These are phyloP conservation scores for Micromonas pusilla DNA, from an alignment of 139 green algal species.

Conservation along the genomic window DNA sequence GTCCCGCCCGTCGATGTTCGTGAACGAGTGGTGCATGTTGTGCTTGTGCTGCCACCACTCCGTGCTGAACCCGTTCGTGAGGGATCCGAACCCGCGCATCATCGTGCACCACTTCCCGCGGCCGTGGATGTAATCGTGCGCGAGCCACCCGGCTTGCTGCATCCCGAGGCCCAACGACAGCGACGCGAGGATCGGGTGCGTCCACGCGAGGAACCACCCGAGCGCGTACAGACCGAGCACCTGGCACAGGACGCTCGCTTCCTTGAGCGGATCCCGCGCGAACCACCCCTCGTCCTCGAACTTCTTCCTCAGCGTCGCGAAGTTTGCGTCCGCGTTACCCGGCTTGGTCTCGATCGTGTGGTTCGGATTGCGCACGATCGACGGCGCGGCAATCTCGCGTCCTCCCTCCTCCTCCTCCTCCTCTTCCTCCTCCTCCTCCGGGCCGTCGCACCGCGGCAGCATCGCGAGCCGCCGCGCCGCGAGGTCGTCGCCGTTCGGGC, in stretches of 20 bases:
- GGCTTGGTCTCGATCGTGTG: not conserved
- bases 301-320: slow-evolving; percentile 8
- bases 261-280: slow-evolving; percentile 15
- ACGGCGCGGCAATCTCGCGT: too few species aligned
- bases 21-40: slow-evolving; percentile 36
- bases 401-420: not conserved
- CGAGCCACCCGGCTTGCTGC: slow-evolving; percentile 33
- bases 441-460: slow-evolving; percentile 26
- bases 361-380: too few species aligned
- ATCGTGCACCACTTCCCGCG: slow-evolving; percentile 28
- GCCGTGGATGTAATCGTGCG: slow-evolving; percentile 33
- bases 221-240: slow-evolving; percentile 19
- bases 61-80: slow-evolving; percentile 20
- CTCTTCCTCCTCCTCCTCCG: not conserved
- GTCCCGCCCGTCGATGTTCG: slow-evolving; percentile 25
- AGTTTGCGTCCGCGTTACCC: not conserved
- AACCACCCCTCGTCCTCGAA: slow-evolving; percentile 30
- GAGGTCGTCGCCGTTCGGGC: slow-evolving; percentile 18
- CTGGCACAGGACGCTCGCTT: not conserved
- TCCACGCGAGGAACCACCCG: not conserved
- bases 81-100: slow-evolving; percentile 8
- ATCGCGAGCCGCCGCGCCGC: slow-evolving; percentile 20
- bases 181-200: slow-evolving; percentile 14
- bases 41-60: slow-evolving; percentile 36
- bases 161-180: slow-evolving; percentile 17